These are phyloP conservation scores for Penicillium herquei DNA, from an alignment of 495 filamentous ascomycete species.

Conservation along the genomic window DNA sequence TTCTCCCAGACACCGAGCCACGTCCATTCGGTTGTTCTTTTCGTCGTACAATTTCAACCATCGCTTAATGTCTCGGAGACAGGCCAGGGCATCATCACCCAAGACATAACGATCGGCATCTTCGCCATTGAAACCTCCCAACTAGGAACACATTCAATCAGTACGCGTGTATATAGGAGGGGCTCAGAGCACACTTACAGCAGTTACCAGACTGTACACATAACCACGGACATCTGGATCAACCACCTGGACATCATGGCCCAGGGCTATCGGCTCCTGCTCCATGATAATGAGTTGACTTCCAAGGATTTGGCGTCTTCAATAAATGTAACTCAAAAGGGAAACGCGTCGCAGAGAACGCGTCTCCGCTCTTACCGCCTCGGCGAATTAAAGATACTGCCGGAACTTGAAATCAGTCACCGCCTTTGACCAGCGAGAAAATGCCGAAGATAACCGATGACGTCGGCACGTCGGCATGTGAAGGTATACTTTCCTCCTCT, in stretches of 20 bases:
- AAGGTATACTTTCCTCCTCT: constrained; percentile 10
- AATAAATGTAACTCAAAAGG: constrained; percentile 28
- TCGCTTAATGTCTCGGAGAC: constrained; percentile 85
- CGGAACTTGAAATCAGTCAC: constrained; percentile 27
- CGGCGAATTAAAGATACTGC: constrained; percentile 15
- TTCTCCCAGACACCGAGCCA: constrained; percentile 88
- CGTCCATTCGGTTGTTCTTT: constrained; percentile 91
- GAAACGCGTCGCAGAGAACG: constrained; percentile 33
- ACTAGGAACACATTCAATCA: constrained; percentile 44
- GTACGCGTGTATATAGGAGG: constrained; percentile 17
- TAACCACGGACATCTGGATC: constrained; percentile 89
- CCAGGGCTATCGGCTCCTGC: constrained; percentile 37
- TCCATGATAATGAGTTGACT: constrained; percentile 36
- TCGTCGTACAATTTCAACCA: constrained; percentile 96
- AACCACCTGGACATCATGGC: constrained; percentile 51
- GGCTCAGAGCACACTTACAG: constrained; percentile 56
- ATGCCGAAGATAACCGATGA: constrained; percentile 46
- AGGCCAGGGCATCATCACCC: constrained; percentile 89
- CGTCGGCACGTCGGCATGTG: constrained; percentile 40
- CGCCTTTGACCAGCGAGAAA: constrained; percentile 16
- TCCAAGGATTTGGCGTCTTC: constrained; percentile 5
- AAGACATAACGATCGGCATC: constrained; percentile 81
- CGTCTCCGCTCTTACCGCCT: constrained; percentile 9
- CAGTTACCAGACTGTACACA: constrained; percentile 87
- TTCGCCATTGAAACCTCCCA: constrained; percentile 81